Conservation (phyloP, 2,329 filamentous ascomycete genomes). For the Ilyonectria sp. region DNA sequence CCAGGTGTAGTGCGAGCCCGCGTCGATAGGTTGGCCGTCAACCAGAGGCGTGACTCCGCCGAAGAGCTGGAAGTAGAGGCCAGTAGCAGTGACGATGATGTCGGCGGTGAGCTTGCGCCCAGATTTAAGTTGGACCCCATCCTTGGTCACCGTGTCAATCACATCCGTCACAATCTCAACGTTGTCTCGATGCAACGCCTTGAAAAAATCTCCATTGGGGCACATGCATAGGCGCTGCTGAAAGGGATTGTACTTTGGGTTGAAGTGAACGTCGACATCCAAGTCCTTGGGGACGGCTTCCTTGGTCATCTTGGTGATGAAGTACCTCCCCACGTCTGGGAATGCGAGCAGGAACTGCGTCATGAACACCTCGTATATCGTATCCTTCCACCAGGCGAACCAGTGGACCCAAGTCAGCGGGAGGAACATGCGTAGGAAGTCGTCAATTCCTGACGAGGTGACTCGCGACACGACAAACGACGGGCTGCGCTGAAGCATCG, state of each 20-base stretch:
- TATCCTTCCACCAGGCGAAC: constrained; percentile 64
- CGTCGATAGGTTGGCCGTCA: constrained; percentile 66
- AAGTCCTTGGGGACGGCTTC: constrained; percentile 68
- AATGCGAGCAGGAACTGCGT: constrained; percentile 48
- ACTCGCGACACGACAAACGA: constrained; percentile 75
- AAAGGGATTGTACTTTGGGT: constrained; percentile 76
- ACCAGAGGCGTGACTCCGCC: constrained; percentile 67
- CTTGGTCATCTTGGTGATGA: constrained; percentile 61
- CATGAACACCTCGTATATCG: constrained; percentile 63
- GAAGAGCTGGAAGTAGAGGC: constrained; percentile 72
- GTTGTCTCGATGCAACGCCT: constrained; percentile 61
- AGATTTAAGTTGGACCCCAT: constrained; percentile 63
- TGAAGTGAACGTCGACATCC: constrained; percentile 74
- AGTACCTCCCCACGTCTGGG: constrained; percentile 42
- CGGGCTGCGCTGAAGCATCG: constrained; percentile 87
- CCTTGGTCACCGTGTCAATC: constrained; percentile 65
- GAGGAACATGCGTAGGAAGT: constrained; percentile 59
- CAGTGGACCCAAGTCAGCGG: constrained; percentile 62
- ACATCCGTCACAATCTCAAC: constrained; percentile 65
- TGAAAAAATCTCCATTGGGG: constrained; percentile 70
- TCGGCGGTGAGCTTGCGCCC: constrained; percentile 71
- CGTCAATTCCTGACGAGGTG: constrained; percentile 55
- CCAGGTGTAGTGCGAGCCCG: constrained; percentile 71
- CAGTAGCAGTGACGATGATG: constrained; percentile 79
- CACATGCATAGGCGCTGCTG: constrained; percentile 83